A percentile compares a stretch with the other conserved stretches of the same genome.
These are phyloP conservation scores for Acanthamoeba culbertsoni DNA, from an alignment of 208 protist genomes.

Conservation along the genomic window DNA sequence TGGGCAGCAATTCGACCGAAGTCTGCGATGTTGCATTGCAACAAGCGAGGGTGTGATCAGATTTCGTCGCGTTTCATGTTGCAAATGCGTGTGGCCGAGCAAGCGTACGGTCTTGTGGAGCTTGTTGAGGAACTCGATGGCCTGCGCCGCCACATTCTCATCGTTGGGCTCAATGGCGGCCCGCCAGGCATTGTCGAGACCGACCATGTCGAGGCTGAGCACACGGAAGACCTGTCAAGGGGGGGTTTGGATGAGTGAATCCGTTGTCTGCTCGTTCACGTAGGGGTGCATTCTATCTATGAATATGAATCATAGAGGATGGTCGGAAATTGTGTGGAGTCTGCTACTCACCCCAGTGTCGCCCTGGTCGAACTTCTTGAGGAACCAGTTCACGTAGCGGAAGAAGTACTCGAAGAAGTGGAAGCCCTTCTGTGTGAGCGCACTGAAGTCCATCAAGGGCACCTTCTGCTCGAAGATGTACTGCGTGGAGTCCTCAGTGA, in stretches of 20 bases:
- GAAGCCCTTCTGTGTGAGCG: neutral
- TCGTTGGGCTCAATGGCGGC: slow-evolving; percentile 61
- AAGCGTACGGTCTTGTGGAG: neutral
- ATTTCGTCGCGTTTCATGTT: too few relatives aligned
- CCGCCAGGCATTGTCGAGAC: slow-evolving; percentile 68
- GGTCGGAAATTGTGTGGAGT: too few relatives aligned
- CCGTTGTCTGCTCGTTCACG: too few relatives aligned
- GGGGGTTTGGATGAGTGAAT: too few relatives aligned
- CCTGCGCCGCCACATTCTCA: slow-evolving; percentile 59
- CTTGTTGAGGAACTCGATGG: slow-evolving; percentile 35
- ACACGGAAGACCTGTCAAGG: neutral
- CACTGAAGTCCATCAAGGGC: slow-evolving; percentile 41
- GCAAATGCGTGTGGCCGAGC: too few relatives aligned
- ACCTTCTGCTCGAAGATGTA: slow-evolving; percentile 64
- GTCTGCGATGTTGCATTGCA: too few relatives aligned
- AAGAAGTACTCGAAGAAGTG: slow-evolving; percentile 65
- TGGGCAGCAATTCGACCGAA: neutral
- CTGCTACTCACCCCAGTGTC: neutral
- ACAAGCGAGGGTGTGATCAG: too few relatives aligned
- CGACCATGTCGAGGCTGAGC: slow-evolving; percentile 24
- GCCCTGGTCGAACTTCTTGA: slow-evolving; percentile 51
- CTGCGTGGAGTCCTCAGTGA: slow-evolving; percentile 38
- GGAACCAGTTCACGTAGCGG: slow-evolving; percentile 29
- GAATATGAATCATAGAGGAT: neutral
- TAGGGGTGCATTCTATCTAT: neutral